These are phyloP conservation scores for Zygoascus biomembranicola DNA, from an alignment of 805 yeast genomes.

Conservation along the genomic window DNA sequence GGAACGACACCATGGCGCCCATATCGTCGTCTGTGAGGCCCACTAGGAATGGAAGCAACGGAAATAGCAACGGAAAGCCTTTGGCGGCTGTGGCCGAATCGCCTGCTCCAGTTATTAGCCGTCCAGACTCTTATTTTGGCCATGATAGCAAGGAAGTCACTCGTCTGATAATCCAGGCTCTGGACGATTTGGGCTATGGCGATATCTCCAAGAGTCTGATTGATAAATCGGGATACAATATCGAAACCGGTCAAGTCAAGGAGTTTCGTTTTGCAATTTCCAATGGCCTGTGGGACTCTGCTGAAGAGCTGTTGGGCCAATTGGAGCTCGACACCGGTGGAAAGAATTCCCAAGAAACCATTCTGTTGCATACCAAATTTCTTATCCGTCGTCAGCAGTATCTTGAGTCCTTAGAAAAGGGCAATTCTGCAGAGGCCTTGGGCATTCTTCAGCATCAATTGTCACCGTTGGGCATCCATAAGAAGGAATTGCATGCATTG, in stretches of 20 bases:
- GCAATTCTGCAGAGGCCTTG: conserved; percentile 30
- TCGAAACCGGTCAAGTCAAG: conserved; percentile 37
- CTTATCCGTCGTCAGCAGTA: conserved; percentile 35
- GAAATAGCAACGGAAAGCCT: not conserved
- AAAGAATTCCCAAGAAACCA: not conserved
- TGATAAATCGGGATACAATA: conserved; percentile 27
- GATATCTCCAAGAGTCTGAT: conserved; percentile 34
- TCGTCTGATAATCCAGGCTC: conserved; percentile 41
- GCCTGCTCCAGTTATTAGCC: not conserved
- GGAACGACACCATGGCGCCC: not conserved
- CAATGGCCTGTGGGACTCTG: conserved; percentile 36
- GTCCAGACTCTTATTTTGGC: conserved; percentile 17
- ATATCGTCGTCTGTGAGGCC: not conserved
- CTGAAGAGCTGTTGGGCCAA: conserved; percentile 25
- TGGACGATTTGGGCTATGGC: conserved; percentile 42
- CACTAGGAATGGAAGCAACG: not conserved
- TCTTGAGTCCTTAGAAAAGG: conserved; percentile 34
- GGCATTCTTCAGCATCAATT: conserved; percentile 32
- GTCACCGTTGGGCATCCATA: conserved; percentile 23
- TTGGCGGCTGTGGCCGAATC: not conserved
- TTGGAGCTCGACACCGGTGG: conserved; percentile 17
- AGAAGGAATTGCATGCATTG: conserved; percentile 22
- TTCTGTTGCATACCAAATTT: conserved; percentile 21
- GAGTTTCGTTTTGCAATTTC: conserved; percentile 33
- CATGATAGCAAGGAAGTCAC: conserved; percentile 34